phyloP scores from a whole-genome alignment of 2,329 filamentous ascomycete genomes.

The Metarhizium rileyi region DNA sequence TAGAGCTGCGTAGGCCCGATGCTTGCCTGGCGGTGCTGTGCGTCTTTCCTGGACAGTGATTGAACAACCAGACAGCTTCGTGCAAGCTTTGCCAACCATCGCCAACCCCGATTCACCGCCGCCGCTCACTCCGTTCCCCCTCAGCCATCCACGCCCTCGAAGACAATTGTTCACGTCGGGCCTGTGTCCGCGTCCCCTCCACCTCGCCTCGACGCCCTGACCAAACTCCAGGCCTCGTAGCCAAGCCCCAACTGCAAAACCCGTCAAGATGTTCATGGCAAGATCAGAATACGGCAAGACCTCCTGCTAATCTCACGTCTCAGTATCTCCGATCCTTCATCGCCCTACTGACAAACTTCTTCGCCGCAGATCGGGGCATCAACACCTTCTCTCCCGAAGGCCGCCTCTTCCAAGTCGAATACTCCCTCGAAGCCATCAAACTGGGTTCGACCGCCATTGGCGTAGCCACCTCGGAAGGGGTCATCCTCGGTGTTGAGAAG shows the following conservation, averaged over 20 bases:
- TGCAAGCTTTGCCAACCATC: conserved; percentile 9
- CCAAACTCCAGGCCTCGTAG: neutral
- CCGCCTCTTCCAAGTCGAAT: conserved; percentile 99
- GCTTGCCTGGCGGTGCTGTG: conserved; percentile 24
- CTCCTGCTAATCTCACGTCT: conserved; percentile 16
- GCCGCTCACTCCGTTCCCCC: neutral
- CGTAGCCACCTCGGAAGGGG: conserved; percentile 88
- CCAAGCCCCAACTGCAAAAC: conserved; percentile 16
- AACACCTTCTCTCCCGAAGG: conserved; percentile 99
- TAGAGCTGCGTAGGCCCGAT: conserved; percentile 26
- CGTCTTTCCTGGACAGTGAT: too few relatives aligned
- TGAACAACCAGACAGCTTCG: neutral
- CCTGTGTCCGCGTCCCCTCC: neutral
- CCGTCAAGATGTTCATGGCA: conserved; percentile 93
- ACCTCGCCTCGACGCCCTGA: neutral
- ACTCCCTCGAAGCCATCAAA: conserved; percentile 99
- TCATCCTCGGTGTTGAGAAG: conserved; percentile 97
- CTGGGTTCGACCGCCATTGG: conserved; percentile 97
- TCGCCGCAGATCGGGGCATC: conserved; percentile 82
- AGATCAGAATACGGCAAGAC: conserved; percentile 97
- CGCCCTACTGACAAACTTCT: conserved; percentile 10
- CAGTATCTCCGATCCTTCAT: conserved; percentile 6
- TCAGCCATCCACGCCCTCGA: neutral
- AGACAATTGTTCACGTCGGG: neutral
- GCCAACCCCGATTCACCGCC: conserved; percentile 6